These are phyloP conservation scores for Pyrenopolyporus hunteri DNA, from an alignment of 495 filamentous ascomycete genomes.

Conservation along the genomic window DNA sequence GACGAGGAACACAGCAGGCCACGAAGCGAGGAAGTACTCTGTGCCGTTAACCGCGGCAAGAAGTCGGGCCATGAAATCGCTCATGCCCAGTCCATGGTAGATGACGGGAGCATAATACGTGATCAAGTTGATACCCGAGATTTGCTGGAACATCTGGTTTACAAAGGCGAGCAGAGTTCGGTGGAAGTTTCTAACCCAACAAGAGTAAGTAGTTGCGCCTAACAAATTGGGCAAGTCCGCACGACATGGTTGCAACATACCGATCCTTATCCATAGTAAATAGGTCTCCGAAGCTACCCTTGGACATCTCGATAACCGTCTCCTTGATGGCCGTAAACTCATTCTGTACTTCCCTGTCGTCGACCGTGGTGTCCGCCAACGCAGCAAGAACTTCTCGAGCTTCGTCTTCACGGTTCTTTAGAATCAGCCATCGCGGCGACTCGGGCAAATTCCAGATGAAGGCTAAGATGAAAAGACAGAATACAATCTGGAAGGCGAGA, in stretches of 20 bases:
- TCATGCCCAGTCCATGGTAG: conserved; percentile 61
- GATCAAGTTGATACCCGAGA: conserved; percentile 78
- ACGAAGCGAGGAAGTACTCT: conserved; percentile 76
- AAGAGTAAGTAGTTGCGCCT: conserved; percentile 8
- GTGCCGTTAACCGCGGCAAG: conserved; percentile 76
- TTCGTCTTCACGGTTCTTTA: conserved; percentile 71
- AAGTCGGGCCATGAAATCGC: conserved; percentile 62
- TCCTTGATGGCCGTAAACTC: conserved; percentile 78
- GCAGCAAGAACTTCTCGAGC: conserved; percentile 66
- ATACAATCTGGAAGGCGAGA: conserved; percentile 73
- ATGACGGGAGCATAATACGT: conserved; percentile 76
- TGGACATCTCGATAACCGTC: conserved; percentile 72
- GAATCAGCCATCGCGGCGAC: conserved; percentile 75
- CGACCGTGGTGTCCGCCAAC: conserved; percentile 59
- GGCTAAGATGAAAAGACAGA: conserved; percentile 64
- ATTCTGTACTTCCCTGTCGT: conserved; percentile 62
- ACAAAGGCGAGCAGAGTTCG: conserved; percentile 72
- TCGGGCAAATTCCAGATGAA: conserved; percentile 72
- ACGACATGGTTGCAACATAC: conserved; percentile 14
- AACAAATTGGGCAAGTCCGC: not conserved
- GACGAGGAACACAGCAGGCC: conserved; percentile 73
- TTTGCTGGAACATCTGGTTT: conserved; percentile 81
- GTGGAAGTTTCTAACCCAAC: conserved; percentile 66
- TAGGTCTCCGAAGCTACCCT: conserved; percentile 68
- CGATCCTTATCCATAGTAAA: conserved; percentile 74